Conservation (phyloP, 2,329 filamentous ascomycete genomes). For the Colletotrichum liriopes region DNA sequence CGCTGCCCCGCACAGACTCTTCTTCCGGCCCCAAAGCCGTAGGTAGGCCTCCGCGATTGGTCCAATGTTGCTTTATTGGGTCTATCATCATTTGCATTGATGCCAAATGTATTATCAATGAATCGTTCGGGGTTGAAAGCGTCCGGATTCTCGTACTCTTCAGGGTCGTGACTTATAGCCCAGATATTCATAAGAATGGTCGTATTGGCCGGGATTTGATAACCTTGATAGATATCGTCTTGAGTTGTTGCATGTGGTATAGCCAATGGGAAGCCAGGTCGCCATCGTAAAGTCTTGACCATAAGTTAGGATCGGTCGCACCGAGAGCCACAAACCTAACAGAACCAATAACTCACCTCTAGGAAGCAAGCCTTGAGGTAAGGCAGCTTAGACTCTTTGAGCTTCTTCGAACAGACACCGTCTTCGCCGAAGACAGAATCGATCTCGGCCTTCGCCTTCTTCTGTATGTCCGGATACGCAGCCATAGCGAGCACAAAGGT, state of each 20-base stretch:
- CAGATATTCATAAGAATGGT: slow-evolving; percentile 57
- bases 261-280: slow-evolving; percentile 53
- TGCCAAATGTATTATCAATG: slow-evolving; percentile 22
- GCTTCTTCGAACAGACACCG: slow-evolving; percentile 51
- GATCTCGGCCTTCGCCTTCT: slow-evolving; percentile 49
- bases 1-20: slow-evolving; percentile 65
- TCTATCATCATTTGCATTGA: neutral
- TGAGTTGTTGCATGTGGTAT: slow-evolving; percentile 64
- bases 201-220: slow-evolving; percentile 63
- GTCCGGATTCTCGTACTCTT: slow-evolving; percentile 47
- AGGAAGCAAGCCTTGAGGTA: slow-evolving; percentile 47
- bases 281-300: slow-evolving; percentile 52
- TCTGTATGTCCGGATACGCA: slow-evolving; percentile 43
- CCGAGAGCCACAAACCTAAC: rapidly evolving
- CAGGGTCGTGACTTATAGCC: slow-evolving; percentile 47
- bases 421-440: slow-evolving; percentile 44
- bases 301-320: neutral
- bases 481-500: slow-evolving; percentile 48
- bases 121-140: slow-evolving; percentile 49
- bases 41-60: slow-evolving; percentile 47
- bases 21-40: slow-evolving; percentile 64
- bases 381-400: slow-evolving; percentile 35
- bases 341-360: slow-evolving; percentile 46
- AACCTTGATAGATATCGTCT: slow-evolving; percentile 65
- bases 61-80: slow-evolving; percentile 5